Evolutionary conservation across 768 basidiomycete genomes (phyloP).

Genomic region (Gloeophyllum trabeum): DNA sequence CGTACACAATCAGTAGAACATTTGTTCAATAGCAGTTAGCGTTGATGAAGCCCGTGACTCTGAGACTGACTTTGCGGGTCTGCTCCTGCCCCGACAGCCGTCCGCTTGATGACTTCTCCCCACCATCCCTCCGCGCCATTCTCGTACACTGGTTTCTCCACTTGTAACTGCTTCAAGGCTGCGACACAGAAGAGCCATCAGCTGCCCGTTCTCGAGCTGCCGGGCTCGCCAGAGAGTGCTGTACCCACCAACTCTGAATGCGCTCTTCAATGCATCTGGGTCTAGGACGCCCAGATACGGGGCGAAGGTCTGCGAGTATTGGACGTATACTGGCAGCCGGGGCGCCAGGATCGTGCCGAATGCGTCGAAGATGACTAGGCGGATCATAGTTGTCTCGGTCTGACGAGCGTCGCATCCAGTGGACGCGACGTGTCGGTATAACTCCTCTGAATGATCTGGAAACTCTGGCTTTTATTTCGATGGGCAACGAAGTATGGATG

Average conservation of each 20-base stretch:
- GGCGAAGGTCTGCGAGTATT: slow-evolving; percentile 52
- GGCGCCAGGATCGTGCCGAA: slow-evolving; percentile 68
- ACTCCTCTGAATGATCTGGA: too few relatives aligned
- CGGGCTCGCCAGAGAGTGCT: slow-evolving; percentile 6
- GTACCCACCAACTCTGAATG: slow-evolving; percentile 48
- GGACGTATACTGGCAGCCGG: slow-evolving; percentile 53
- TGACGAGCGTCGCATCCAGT: too few relatives aligned
- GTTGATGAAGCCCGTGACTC: slow-evolving; percentile 5
- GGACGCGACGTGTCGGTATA: too few relatives aligned
- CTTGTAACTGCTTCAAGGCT: slow-evolving; percentile 44
- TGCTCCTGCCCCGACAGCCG: slow-evolving; percentile 68
- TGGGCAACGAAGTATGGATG: too few relatives aligned
- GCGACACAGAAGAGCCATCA: neutral
- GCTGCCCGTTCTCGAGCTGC: neutral
- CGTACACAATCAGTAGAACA: too few relatives aligned
- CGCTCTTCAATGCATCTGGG: slow-evolving; percentile 36
- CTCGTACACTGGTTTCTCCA: slow-evolving; percentile 46
- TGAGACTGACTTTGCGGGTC: slow-evolving; percentile 34
- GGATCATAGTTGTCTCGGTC: too few relatives aligned
- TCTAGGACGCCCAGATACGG: slow-evolving; percentile 55
- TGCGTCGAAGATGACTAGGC: slow-evolving; percentile 69
- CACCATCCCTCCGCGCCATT: slow-evolving; percentile 56
- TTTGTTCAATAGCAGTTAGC: too few relatives aligned
- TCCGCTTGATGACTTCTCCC: slow-evolving; percentile 64
- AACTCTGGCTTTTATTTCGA: too few relatives aligned